Evolutionary conservation across 495 filamentous ascomycete species (phyloP), one percentile per base, ranked within the genome.

Genomic region (Aspergillus conjunctus): DNA sequence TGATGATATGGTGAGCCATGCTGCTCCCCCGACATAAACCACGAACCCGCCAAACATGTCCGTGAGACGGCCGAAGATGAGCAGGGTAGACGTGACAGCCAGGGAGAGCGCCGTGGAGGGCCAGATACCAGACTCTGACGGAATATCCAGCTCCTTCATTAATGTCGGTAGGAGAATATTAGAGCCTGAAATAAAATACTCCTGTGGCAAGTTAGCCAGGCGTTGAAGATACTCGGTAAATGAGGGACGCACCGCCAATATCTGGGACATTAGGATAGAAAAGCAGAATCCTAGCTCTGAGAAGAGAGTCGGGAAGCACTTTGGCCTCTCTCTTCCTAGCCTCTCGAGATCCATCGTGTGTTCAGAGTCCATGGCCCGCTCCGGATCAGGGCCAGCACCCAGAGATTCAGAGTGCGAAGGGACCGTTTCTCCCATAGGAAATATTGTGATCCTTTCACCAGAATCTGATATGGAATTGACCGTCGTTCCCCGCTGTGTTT

Each of bases 111-210:
- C 87, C 51, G 80, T 88, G 4, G 92, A 86, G 0, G 92, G 92
- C 92, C 92, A 96, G 26, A 88, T 91, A 7, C 80, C 79, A 1
- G 86, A 83, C 2, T 79, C 74, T 12, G 78, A 66, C 0, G 90
- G 85, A 39, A 95, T 91, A 10, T 85, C 46, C 4, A 95, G 79
- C 20, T 86, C 80, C 15, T 72, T 66, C 26, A 84, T 75, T 10
- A 96, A 65, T 0, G 85, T 84, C 9, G 92, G 92, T 2, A 93
- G 73, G 53, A 96, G 79, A 62, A 95, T 85, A 65, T 90, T 93
- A 72, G 92, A 96, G 48, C 92, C 92, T 44, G 88, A 91, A 37
- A 93, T 87, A 68, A 91, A 92, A 73, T 91, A 96, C 77, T 95
- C 74, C 73, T 76, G 60, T 15, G 32, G 11, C 7, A 21, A 62